Base-by-base conservation (phyloP, 163 green algal genomes). In the Scenedesmus sp. region DNA sequence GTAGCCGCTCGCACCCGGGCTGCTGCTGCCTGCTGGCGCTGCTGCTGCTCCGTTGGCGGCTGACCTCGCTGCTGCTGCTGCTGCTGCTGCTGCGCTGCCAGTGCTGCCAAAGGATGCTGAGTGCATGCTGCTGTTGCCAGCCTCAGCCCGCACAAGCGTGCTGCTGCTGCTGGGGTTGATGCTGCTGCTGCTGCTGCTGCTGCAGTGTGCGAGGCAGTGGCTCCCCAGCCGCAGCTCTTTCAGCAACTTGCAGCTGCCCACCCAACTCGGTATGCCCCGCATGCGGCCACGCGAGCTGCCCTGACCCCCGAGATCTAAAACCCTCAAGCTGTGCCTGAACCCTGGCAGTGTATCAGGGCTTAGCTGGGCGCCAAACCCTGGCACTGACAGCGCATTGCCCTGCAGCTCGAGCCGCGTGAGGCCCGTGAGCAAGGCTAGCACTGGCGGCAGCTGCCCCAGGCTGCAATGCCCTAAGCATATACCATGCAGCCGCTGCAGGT, bases 361-460 rank as follows among this genome's bases (percentile, higher is more conserved):
- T 5, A 54, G 56, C 56, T 55, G 83, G 12, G 70, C 23, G 7
- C 83, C n/a, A 20, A 62, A 81, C 23, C 87, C 87, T 54, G 55
- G 6, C 3, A 20, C 26, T 79, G 88, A 88, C 73, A 92, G 85
- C 2, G 67, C 74, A 83, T 92, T 92, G 70, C 90, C 90, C 2
- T 85, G 64, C 74, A 92, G 70, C 83, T 87, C 90, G 15, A 92
- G 46, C 57, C 73, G 76, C 56, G 90, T 92, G 2, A 92, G 83
- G 2, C 10, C 26, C 5, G 15, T 57, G n/a, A 89, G 76, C 3
- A 52, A 13, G 4, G 83, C 67, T 8, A 90, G 26, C 26, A 90
- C 70, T 70, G 70, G 26, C 2, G 90, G 90, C 7, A 92, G 83
- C 70, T 90, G 82, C 16, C n/a, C 74, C 6, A 92, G 73, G 10